Evolutionary conservation across 2,329 filamentous ascomycete genomes (phyloP).

Genomic region (Colletotrichum neosansevieriae): DNA sequence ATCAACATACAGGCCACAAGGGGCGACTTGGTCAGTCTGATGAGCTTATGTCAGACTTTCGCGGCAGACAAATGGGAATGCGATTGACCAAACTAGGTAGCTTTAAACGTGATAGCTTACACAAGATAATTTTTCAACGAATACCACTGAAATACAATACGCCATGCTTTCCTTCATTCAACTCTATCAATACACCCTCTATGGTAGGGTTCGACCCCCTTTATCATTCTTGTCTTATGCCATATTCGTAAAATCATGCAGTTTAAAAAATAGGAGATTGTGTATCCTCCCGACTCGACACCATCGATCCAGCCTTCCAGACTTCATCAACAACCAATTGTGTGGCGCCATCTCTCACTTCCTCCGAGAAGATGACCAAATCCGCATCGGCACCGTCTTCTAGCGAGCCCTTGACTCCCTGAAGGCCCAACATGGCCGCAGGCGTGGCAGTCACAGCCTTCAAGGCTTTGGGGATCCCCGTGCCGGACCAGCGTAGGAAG

Average conservation of each 20-base stretch:
- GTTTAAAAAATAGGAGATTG: conserved; percentile 30
- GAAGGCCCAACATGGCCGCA: conserved; percentile 79
- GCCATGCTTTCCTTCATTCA: background rate
- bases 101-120: too few relatives aligned
- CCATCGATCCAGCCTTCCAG: conserved; percentile 79
- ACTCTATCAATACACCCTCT: conserved; percentile 18
- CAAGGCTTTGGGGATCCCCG: conserved; percentile 75
- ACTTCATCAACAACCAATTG: conserved; percentile 78
- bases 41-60: too few relatives aligned
- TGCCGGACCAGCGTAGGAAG: conserved; percentile 80
- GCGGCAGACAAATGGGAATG: too few relatives aligned
- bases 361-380: conserved; percentile 75
- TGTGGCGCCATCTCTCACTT: conserved; percentile 56
- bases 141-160: too few relatives aligned
- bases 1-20: too few relatives aligned
- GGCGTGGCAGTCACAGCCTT: conserved; percentile 82
- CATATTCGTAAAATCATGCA: background rate
- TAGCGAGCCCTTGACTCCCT: conserved; percentile 74
- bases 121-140: too few relatives aligned
- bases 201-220: conserved; percentile 1
- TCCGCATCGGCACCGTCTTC: conserved; percentile 75
- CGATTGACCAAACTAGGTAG: too few relatives aligned
- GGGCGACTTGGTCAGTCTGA: too few relatives aligned
- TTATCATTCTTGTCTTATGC: background rate
- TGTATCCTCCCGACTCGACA: conserved; percentile 49